Base-by-base conservation (phyloP, 2,329 filamentous ascomycete genomes). In the Diaporthe sp. region DNA sequence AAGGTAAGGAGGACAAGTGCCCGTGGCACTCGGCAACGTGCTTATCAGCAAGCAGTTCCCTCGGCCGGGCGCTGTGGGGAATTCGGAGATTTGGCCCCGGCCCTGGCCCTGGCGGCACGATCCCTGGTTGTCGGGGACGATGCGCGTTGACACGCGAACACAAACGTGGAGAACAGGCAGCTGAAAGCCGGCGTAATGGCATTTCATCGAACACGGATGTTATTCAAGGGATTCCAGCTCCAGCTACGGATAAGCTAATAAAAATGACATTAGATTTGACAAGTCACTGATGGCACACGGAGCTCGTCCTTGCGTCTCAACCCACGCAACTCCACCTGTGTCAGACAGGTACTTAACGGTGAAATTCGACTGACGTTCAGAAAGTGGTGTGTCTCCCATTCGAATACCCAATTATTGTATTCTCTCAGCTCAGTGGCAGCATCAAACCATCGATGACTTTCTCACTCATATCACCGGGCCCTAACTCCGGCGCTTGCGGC, bases 61-160 rank as follows among this genome's bases (percentile, higher is more conserved):
- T 28, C 51, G 51, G 53, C 28, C 42, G 61, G 61, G 15, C 49
- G 65, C 13, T 42, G 65, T 55, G 62, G 62, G 62, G 62, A 51
- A 68, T 25, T 68, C 46, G 65, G 65, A 68, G 34, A 68, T 53
- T 68, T 12, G 46, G 34, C 13, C 61, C 31, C 28, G 57, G 44
- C 13, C 58, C 58, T 31, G 44, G 17, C 17, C 44, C 44, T 49
- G 44, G 44, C 44, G 42, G 42, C 42, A 44, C 42, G 42, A 44
- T 19, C 42, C 44, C 44, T 49, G 44, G 44, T 3, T 49, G 44
- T 10, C 44, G 17, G 44, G 17, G 17, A 28, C 34, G 37, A 42
- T 19, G 58, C 34, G n/a, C 22, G 15, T 28, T 61, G 22, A 61
- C n/a, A 61, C 58, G 37, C 31, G n/a, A 44, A 19, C 34, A 39